A percentile compares a stretch with the other conserved stretches of the same genome.
phyloP scores from a whole-genome alignment of 108 stramenopile genomes.

The Cyclotella atomus region DNA sequence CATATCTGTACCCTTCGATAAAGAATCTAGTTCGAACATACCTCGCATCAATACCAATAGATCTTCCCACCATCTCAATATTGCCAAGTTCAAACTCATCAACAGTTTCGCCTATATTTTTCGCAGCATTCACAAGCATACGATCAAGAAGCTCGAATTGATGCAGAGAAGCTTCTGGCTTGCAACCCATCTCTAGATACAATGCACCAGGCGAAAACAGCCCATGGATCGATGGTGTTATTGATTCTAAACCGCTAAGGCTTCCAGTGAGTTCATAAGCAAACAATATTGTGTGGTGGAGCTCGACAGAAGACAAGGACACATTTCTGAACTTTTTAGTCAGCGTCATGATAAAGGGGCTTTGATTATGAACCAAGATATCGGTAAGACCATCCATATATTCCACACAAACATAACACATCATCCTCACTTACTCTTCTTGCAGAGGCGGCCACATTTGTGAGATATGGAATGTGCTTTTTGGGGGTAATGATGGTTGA shows the following conservation, averaged over 20 bases:
- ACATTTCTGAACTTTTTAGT: slow-evolving; percentile 39
- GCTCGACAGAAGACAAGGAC: slow-evolving; percentile 53
- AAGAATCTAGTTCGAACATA: slow-evolving; percentile 72
- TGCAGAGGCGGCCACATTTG: slow-evolving; percentile 70
- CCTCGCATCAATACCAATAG: slow-evolving; percentile 64
- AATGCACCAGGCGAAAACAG: slow-evolving; percentile 61
- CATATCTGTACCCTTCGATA: slow-evolving; percentile 76
- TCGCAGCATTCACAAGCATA: slow-evolving; percentile 63
- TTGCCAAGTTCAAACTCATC: slow-evolving; percentile 60
- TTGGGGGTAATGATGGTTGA: neutral
- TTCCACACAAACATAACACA: too few relatives aligned
- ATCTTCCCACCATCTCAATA: slow-evolving; percentile 63
- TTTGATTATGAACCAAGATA: too few relatives aligned
- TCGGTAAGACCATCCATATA: too few relatives aligned
- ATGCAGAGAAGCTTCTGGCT: slow-evolving; percentile 49
- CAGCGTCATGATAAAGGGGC: slow-evolving; percentile 53
- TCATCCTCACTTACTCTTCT: slow-evolving; percentile 34
- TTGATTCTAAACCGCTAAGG: slow-evolving; percentile 44
- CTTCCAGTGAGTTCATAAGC: slow-evolving; percentile 62
- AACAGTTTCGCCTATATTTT: slow-evolving; percentile 42
- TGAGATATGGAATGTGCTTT: neutral
- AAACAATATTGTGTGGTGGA: slow-evolving; percentile 66
- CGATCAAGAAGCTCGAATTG: slow-evolving; percentile 64
- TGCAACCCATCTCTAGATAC: slow-evolving; percentile 38
- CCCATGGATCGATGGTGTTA: slow-evolving; percentile 61